Evolutionary conservation across 2,329 filamentous ascomycete species (phyloP).

Genomic region (Penicillium aurantiogriseum): DNA sequence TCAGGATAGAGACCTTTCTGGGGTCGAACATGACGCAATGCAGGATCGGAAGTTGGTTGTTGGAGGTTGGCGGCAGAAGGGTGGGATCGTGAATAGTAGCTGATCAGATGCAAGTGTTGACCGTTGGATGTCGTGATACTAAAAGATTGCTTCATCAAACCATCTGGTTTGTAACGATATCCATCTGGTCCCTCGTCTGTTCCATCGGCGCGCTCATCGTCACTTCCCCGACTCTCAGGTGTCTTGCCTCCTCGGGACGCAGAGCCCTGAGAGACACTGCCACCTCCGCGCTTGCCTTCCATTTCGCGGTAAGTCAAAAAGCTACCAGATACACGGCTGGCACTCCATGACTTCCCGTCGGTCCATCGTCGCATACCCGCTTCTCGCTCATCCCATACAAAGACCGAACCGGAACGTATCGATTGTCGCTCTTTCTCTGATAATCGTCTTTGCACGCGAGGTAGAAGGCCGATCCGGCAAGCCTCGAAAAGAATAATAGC

Average conservation of each 20-base stretch:
- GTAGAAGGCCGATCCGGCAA: slow-evolving; percentile 82
- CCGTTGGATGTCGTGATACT: slow-evolving; percentile 91
- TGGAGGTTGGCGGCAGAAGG: slow-evolving; percentile 69
- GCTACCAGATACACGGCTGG: slow-evolving; percentile 93
- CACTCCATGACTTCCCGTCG: slow-evolving; percentile 98
- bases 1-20: slow-evolving; percentile 97
- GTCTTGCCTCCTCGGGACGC: slow-evolving; percentile 67
- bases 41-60: slow-evolving; percentile 78
- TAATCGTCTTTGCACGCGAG: slow-evolving; percentile 84
- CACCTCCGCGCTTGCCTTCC: slow-evolving; percentile 93
- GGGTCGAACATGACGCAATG: slow-evolving; percentile 77
- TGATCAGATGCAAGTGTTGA: slow-evolving; percentile 95
- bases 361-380: slow-evolving; percentile 98
- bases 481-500: slow-evolving; percentile 99
- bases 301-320: slow-evolving; percentile 98
- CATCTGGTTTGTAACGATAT: slow-evolving; percentile 92
- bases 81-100: slow-evolving; percentile 85
- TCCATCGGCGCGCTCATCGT: slow-evolving; percentile 72
- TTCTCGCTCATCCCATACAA: slow-evolving; percentile 99
- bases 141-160: slow-evolving; percentile 99
- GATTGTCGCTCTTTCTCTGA: slow-evolving; percentile 97
- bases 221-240: slow-evolving; percentile 77
- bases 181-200: slow-evolving; percentile 76
- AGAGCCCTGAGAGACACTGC: slow-evolving; percentile 59
- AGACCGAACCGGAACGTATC: slow-evolving; percentile 94